Evolutionary conservation across 1,284 basidiomycete species (phyloP).

Genomic region (Pascua guehoae): DNA sequence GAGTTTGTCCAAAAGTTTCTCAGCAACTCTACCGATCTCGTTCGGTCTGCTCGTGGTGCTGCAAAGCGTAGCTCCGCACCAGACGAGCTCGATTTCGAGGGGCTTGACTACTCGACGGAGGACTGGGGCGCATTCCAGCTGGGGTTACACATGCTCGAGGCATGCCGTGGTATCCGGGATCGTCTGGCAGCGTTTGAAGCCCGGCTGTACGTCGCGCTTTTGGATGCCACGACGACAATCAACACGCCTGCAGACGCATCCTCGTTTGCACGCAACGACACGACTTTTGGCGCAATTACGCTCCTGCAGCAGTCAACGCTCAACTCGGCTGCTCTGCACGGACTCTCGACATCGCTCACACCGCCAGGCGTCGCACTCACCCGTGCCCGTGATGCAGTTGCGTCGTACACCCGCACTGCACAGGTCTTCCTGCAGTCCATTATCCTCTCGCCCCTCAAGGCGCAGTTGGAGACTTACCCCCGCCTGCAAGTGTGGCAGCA

Average conservation of each 20-base stretch:
- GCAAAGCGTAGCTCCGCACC: conserved; percentile 6
- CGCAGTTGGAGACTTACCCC: conserved; percentile 70
- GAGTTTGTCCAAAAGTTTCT: conserved; percentile 65
- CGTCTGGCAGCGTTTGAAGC: conserved; percentile 65
- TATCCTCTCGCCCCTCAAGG: conserved; percentile 77
- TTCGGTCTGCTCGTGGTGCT: conserved; percentile 12
- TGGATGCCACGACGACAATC: conserved; percentile 60
- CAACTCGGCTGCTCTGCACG: conserved; percentile 71
- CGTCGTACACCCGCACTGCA: conserved; percentile 65
- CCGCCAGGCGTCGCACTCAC: conserved; percentile 54
- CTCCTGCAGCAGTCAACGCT: conserved; percentile 74
- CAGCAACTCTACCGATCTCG: conserved; percentile 56
- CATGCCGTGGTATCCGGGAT: conserved; percentile 67
- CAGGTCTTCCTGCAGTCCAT: conserved; percentile 75
- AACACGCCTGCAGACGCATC: conserved; percentile 58
- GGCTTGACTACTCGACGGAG: conserved; percentile 70
- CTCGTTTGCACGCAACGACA: conserved; percentile 54
- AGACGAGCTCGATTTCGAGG: conserved; percentile 41
- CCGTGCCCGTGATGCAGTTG: conserved; percentile 60
- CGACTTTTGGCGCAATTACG: conserved; percentile 65
- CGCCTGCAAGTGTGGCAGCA: conserved; percentile 65
- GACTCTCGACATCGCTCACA: conserved; percentile 53
- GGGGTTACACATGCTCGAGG: conserved; percentile 73
- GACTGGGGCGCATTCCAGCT: conserved; percentile 83
- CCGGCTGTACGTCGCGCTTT: conserved; percentile 60